Conservation (phyloP, 768 basidiomycete species). For the Suillus brevipes region DNA sequence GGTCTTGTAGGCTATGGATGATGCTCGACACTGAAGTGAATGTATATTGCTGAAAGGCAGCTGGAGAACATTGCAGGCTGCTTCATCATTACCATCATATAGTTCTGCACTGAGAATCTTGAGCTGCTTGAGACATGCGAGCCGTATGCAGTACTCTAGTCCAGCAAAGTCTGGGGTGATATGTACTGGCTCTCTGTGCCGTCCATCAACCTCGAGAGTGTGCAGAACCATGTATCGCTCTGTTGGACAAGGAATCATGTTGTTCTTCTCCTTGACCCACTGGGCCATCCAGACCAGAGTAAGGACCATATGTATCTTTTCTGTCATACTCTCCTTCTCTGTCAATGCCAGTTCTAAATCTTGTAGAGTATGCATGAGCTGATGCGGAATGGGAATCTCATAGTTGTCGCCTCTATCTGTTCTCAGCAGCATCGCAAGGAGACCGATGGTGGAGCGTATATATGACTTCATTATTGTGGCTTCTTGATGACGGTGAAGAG, state of each 20-base stretch:
- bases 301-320: slow-evolving; percentile 12
- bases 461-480: slow-evolving; percentile 18
- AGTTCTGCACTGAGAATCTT: too few relatives aligned
- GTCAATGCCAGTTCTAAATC: neutral
- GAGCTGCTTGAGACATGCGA: too few relatives aligned
- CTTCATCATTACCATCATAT: too few relatives aligned
- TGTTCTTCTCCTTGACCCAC: neutral
- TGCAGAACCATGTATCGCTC: neutral
- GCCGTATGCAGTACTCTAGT: too few relatives aligned
- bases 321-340: neutral
- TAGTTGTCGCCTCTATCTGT: neutral
- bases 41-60: too few relatives aligned
- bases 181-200: neutral
- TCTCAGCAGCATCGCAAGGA: slow-evolving; percentile 8
- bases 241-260: slow-evolving; percentile 22
- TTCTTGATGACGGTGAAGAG: slow-evolving; percentile 28
- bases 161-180: too few relatives aligned
- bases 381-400: neutral
- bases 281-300: slow-evolving; percentile 12
- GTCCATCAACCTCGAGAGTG: slow-evolving; percentile 3
- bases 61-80: too few relatives aligned
- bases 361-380: accelerated
- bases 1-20: too few relatives aligned
- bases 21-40: too few relatives aligned
- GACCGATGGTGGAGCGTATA: neutral